phyloP scores from a whole-genome alignment of 1,284 basidiomycete species.

The Sparassis latifolia region DNA sequence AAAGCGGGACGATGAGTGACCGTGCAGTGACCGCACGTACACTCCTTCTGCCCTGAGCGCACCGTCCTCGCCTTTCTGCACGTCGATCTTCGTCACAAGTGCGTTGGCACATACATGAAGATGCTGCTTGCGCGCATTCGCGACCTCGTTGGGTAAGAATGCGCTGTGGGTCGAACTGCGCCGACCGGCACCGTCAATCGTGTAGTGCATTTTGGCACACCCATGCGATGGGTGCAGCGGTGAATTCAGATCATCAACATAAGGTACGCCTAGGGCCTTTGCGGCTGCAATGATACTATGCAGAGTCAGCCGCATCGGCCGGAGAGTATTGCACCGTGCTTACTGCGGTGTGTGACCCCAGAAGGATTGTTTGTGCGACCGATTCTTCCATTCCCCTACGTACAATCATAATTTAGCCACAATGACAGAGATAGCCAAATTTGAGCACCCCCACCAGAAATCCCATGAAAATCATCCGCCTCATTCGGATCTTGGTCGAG shows the following conservation, averaged over 20 bases:
- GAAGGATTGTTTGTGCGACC: not conserved
- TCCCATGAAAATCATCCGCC: not conserved
- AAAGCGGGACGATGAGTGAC: constrained; percentile 2
- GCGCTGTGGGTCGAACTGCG: constrained; percentile 9
- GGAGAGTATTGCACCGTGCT: not conserved
- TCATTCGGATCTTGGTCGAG: constrained; percentile 2
- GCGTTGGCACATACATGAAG: constrained; percentile 9
- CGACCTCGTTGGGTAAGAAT: constrained; percentile 6
- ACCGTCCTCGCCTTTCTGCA: not conserved
- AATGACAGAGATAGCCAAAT: not conserved
- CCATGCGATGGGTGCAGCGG: constrained; percentile 4
- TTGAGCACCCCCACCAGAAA: not conserved
- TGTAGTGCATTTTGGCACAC: constrained; percentile 7
- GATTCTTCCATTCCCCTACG: constrained; percentile 2
- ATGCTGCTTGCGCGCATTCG: not conserved
- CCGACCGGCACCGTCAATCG: constrained; percentile 1
- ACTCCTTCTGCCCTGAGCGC: not conserved
- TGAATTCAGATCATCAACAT: constrained; percentile 6
- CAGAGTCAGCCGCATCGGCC: not conserved
- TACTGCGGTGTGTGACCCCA: constrained; percentile 1
- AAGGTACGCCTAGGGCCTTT: constrained; percentile 3
- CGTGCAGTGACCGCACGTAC: not conserved
- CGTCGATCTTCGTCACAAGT: constrained; percentile 5
- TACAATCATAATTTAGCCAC: not conserved
- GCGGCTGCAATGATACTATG: constrained; percentile 2